Conservation (phyloP, 2,329 filamentous ascomycete species). For the Fusarium sarcochroum region DNA sequence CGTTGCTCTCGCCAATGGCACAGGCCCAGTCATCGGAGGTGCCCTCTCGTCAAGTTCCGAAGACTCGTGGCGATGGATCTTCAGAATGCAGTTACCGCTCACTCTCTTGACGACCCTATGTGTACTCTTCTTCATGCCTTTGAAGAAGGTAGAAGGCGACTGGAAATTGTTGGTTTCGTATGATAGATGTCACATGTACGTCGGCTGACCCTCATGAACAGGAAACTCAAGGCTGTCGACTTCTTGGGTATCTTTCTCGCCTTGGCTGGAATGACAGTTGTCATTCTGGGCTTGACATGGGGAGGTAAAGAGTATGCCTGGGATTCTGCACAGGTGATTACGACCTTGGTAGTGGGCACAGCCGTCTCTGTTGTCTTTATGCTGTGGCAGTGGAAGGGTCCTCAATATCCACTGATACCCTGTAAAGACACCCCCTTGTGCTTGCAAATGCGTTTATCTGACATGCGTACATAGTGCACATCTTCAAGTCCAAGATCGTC, state of each 20-base stretch:
- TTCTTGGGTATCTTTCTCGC: conserved; percentile 64
- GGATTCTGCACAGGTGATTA: conserved; percentile 68
- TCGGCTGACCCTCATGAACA: conserved; percentile 20
- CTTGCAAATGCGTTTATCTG: neutral
- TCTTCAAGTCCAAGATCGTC: conserved; percentile 67
- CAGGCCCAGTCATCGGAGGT: conserved; percentile 68
- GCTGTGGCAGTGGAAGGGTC: conserved; percentile 66
- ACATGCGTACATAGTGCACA: conserved; percentile 56
- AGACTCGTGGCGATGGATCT: conserved; percentile 68
- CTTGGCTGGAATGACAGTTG: conserved; percentile 60
- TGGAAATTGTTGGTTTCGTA: conserved; percentile 58
- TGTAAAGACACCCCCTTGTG: conserved; percentile 48
- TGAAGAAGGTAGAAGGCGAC: conserved; percentile 66
- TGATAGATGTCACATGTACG: accelerated
- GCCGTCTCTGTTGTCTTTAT: conserved; percentile 63
- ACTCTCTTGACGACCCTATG: conserved; percentile 61
- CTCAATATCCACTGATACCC: conserved; percentile 63
- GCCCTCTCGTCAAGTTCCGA: conserved; percentile 61
- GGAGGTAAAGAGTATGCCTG: conserved; percentile 71
- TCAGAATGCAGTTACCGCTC: conserved; percentile 67
- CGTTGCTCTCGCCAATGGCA: conserved; percentile 67
- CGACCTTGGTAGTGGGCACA: conserved; percentile 66
- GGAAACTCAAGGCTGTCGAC: conserved; percentile 66
- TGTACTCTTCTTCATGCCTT: conserved; percentile 69
- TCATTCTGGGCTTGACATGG: conserved; percentile 69